These are phyloP conservation scores for Acanthamoeba castellanii DNA, from an alignment of 208 protist genomes.

Conservation along the genomic window DNA sequence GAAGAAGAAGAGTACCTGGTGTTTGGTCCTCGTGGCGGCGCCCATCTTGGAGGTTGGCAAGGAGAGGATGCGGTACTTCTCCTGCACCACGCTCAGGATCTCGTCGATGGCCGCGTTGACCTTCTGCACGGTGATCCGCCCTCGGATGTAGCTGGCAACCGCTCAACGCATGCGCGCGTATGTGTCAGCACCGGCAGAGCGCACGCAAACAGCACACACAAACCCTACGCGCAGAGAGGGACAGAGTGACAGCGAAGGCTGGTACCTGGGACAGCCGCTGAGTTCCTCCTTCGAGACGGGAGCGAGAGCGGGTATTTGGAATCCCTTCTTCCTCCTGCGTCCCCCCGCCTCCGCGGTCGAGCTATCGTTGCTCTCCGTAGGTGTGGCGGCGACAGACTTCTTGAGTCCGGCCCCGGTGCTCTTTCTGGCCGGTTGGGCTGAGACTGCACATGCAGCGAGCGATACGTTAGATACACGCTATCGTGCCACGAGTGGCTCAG, in stretches of 20 bases:
- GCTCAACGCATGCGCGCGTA: no score
- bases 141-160: conserved; percentile 26
- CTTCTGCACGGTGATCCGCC: conserved; percentile 13
- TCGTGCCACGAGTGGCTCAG: no score
- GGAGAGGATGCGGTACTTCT: conserved; percentile 68
- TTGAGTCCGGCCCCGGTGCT: background rate
- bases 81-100: background rate
- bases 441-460: no score
- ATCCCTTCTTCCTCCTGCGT: conserved; percentile 4
- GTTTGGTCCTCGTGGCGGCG: background rate
- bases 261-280: background rate
- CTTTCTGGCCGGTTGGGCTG: background rate
- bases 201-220: no score
- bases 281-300: conserved; percentile 19
- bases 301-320: background rate
- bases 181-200: no score
- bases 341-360: background rate
- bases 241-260: background rate
- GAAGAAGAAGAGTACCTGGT: background rate
- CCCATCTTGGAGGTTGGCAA: conserved; percentile 26
- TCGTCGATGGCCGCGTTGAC: conserved; percentile 55
- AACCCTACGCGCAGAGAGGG: no score
- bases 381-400: background rate
- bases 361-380: background rate
- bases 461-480: no score